These are phyloP conservation scores for Hyphopichia fennica DNA, from an alignment of 1,139 yeast genomes.

Conservation along the genomic window DNA sequence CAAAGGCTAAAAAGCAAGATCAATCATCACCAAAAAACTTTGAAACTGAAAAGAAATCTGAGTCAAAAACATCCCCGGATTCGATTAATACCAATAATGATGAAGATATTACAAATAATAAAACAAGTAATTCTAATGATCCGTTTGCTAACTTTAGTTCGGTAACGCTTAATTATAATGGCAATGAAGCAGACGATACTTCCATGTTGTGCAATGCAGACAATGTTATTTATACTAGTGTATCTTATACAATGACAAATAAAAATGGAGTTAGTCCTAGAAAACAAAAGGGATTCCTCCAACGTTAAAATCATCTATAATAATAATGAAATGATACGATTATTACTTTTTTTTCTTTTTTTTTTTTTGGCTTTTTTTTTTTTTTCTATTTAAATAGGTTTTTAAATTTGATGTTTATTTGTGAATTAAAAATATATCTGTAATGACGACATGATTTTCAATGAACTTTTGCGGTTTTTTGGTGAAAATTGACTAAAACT, in stretches of 20 bases:
- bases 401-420: too few species aligned
- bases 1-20: constrained; percentile 45
- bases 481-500: too few species aligned
- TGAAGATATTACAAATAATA: constrained; percentile 2
- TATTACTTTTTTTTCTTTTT: not conserved
- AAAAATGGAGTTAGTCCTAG: constrained; percentile 21
- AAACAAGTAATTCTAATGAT: constrained; percentile 40
- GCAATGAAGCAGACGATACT: constrained; percentile 35
- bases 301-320: constrained; percentile 14
- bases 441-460: too few species aligned
- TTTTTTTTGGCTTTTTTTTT: too few species aligned
- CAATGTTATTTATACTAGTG: constrained; percentile 59
- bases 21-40: constrained; percentile 12
- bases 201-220: constrained; percentile 53
- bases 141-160: constrained; percentile 90
- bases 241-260: constrained; percentile 60
- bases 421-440: too few species aligned
- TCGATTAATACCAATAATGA: not conserved
- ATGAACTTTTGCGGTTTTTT: too few species aligned
- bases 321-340: not conserved
- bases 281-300: constrained; percentile 33
- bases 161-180: constrained; percentile 81
- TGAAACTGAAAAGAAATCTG: constrained; percentile 7
- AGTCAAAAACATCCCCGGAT: constrained; percentile 12
- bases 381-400: too few species aligned